Evolutionary conservation across 768 basidiomycete genomes (phyloP), one percentile per base, ranked within the genome.

Genomic region (Gyrodon lividus): DNA sequence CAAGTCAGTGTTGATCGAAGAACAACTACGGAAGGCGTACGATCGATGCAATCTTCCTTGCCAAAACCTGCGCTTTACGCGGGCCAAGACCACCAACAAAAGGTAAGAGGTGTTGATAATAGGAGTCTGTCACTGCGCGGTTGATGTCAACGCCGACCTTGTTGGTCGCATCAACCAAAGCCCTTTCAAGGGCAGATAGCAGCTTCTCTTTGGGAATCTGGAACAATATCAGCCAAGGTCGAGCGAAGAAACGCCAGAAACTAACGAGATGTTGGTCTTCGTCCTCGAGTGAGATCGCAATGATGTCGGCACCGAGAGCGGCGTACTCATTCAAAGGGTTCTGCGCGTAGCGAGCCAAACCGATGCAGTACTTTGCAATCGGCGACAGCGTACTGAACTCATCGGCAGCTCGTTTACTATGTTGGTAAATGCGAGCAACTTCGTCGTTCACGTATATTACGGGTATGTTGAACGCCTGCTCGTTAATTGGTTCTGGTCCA

Each of bases 101-200:
- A 2, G 89, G 94, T 9, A 99, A 77, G 28, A 98, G 78, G 46
- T 86, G 79, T 58, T 90, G 87, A 64, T 97, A 93, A 68, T 98
- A 97, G 3, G 84, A 60, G 67, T 98, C 92, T 2, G 84, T 83
- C 16, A 93, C 86, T 30, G 92, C 91, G 26, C 88, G 87, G 67
- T 99, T 98, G 74, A 99, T 89, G 66, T 98, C 95, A 40, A 98
- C 94, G 26, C 97, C 97, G 54, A 95, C 86, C 63, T 84, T 84
- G 70, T 95, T 98, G 50, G 90, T 87, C 23, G 91, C 77, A 66
- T 98, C 95, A 50, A 97, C 91, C 33, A 99, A 73, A 23, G 82
- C 86, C 35, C 91, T 84, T 67, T 99, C 97, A 35, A 97, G 81
- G 0, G 86, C 82, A 5, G 76, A 69, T 43, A 92, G 68, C 13